Base-by-base conservation (phyloP, 2,329 filamentous ascomycete species). In the Didymella pomorum region DNA sequence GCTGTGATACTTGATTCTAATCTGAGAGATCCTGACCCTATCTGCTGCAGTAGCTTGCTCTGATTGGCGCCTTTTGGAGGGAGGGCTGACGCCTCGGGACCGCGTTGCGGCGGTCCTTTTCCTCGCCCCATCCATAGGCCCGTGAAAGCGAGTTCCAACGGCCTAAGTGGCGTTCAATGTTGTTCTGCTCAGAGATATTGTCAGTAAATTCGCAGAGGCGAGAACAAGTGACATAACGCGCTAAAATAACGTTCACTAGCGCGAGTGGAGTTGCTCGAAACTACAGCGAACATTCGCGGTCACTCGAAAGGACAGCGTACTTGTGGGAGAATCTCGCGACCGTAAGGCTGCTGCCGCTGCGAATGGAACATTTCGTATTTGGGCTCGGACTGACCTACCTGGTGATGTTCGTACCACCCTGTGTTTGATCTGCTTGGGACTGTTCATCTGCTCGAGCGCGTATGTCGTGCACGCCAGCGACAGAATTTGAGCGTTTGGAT, bases 41-140 rank as follows among this genome's bases (percentile, higher is more conserved):
- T 60, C 49, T 37, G 43, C 18, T 39, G 20, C 14, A 4, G 39
- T 29, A 2, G 25, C 26, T 25, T 52, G 53, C 14, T 60, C 54
- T 3, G 41, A 42, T 42, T 44, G 35, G 7, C 63, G 63, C 29
- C 43, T 56, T 43, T 72, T 68, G 2, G 61, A 46, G 10, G 67
- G 65, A 44, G 68, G 68, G 45, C 67, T 71, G 9, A 61, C 52
- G 3, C 64, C 65, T 20, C 62, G 56, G 31, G 65, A 64, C 7
- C 52, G 52, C 49, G 66, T 39, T 7, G 49, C 56, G 7, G 53
- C 35, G 8, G 60, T 56, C 23, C 68, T 61, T 41, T 71, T 71
- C 18, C 57, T 60, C 42, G 47, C 44, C 42, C 44, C 46, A 43
- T 52, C 62, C 64, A 64, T 67, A 6, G 48, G 33, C 11, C 49